A percentile compares a stretch with the other conserved stretches of the same genome.
Conservation (phyloP, 2,329 filamentous ascomycete genomes). For the Dendrostoma leiphaemia region DNA sequence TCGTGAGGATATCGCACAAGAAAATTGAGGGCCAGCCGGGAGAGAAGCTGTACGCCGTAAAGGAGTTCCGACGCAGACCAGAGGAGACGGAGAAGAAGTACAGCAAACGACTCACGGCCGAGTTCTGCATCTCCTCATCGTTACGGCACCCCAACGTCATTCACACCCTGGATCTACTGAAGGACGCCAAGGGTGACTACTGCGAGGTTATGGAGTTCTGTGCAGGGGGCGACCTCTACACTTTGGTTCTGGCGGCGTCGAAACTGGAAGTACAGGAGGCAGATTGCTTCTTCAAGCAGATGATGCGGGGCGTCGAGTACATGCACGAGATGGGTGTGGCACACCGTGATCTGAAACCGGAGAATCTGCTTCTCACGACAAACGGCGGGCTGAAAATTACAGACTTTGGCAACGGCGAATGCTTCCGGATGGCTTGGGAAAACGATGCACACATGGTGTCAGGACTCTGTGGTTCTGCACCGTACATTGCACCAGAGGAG, state of each 20-base stretch:
- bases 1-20: slow-evolving; percentile 97
- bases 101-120: slow-evolving; percentile 92
- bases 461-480: slow-evolving; percentile 91
- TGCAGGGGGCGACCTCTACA: slow-evolving; percentile 93
- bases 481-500: slow-evolving; percentile 96
- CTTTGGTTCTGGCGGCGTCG: slow-evolving; percentile 82
- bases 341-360: slow-evolving; percentile 93
- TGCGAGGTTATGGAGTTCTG: slow-evolving; percentile 99
- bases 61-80: slow-evolving; percentile 92
- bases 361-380: slow-evolving; percentile 91
- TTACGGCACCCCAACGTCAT: slow-evolving; percentile 97
- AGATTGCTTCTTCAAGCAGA: slow-evolving; percentile 98
- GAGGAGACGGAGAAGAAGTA: slow-evolving; percentile 97
- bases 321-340: slow-evolving; percentile 99
- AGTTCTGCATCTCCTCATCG: slow-evolving; percentile 98
- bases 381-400: slow-evolving; percentile 95
- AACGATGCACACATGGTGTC: slow-evolving; percentile 98
- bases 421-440: slow-evolving; percentile 99
- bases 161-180: slow-evolving; percentile 90
- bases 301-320: slow-evolving; percentile 98
- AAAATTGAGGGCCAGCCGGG: slow-evolving; percentile 74
- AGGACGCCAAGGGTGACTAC: slow-evolving; percentile 95
- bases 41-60: slow-evolving; percentile 94
- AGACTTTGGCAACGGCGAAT: slow-evolving; percentile 98
- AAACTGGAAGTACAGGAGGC: slow-evolving; percentile 91